Conservation (phyloP, 2,329 filamentous ascomycete genomes). For the Penicillium sp. region DNA sequence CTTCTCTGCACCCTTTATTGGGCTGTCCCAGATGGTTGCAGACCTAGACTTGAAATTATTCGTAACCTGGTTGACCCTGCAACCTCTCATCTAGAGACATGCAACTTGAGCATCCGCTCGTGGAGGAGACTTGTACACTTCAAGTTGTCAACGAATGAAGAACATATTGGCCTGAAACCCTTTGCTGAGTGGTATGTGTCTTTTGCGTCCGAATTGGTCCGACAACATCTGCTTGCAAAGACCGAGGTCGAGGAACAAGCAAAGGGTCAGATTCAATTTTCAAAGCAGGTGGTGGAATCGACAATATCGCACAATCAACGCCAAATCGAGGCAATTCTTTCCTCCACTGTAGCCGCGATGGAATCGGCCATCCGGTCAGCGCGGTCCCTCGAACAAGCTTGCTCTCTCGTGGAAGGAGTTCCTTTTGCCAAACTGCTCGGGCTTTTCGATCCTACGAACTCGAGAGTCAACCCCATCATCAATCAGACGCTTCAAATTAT, state of each 20-base stretch:
- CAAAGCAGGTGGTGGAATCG: slow-evolving; percentile 46
- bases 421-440: slow-evolving; percentile 46
- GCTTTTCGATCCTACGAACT: slow-evolving; percentile 49
- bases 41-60: slow-evolving; percentile 52
- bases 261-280: slow-evolving; percentile 37
- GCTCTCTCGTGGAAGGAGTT: slow-evolving; percentile 40
- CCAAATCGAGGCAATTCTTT: slow-evolving; percentile 53
- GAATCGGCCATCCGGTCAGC: slow-evolving; percentile 45
- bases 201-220: slow-evolving; percentile 50
- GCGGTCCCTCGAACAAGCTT: slow-evolving; percentile 38
- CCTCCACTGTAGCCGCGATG: slow-evolving; percentile 50
- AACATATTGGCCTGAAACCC: slow-evolving; percentile 40
- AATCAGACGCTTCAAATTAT: slow-evolving; percentile 49
- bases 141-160: slow-evolving; percentile 52
- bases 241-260: slow-evolving; percentile 56
- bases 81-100: slow-evolving; percentile 57
- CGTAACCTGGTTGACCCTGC: slow-evolving; percentile 54
- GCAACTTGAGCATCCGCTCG: slow-evolving; percentile 54
- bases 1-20: slow-evolving; percentile 58
- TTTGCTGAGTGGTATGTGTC: slow-evolving; percentile 55
- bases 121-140: slow-evolving; percentile 58
- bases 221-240: slow-evolving; percentile 54
- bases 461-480: slow-evolving; percentile 44
- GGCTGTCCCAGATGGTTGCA: slow-evolving; percentile 50
- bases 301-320: slow-evolving; percentile 56